phyloP scores from a whole-genome alignment of 208 protist species.

The Wallacemonas collosoma region DNA sequence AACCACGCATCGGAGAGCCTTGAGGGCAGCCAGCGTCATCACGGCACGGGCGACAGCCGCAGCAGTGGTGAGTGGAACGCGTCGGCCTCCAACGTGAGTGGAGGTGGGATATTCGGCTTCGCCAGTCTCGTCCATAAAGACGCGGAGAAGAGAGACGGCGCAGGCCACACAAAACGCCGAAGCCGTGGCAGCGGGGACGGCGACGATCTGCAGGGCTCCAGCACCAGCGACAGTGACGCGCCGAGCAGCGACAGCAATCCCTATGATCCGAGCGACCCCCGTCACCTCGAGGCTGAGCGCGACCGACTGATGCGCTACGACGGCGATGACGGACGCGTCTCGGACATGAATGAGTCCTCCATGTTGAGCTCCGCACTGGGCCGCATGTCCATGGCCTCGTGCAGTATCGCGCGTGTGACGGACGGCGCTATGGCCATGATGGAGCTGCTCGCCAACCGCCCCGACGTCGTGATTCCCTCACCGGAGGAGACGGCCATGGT shows the following conservation, averaged over 20 bases:
- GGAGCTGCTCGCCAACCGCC: slow-evolving; percentile 63
- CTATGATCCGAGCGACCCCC: background rate
- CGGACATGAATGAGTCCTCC: slow-evolving; percentile 22
- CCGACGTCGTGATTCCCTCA: slow-evolving; percentile 68
- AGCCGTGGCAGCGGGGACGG: background rate
- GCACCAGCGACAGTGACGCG: background rate
- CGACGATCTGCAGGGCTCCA: background rate
- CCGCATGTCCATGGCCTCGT: slow-evolving; percentile 59
- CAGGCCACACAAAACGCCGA: background rate
- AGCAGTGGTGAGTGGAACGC: slow-evolving; percentile 15
- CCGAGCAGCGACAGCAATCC: background rate
- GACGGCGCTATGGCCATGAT: slow-evolving; percentile 70
- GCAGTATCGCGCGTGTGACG: slow-evolving; percentile 56
- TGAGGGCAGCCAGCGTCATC: background rate
- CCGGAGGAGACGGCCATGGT: slow-evolving; percentile 60
- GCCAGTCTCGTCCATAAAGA: background rate
- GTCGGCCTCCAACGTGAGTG: background rate
- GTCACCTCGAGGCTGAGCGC: background rate
- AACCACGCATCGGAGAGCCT: background rate
- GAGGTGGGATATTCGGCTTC: background rate
- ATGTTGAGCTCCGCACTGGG: slow-evolving; percentile 40
- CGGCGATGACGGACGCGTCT: background rate
- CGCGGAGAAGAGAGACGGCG: background rate
- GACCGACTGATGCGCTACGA: background rate
- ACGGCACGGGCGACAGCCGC: background rate